Percentiles rank a stretch among this genome's conserved stretches.
These are phyloP conservation scores for Cladophialophora psammophila DNA, from an alignment of 2,329 filamentous ascomycete genomes.

Conservation along the genomic window DNA sequence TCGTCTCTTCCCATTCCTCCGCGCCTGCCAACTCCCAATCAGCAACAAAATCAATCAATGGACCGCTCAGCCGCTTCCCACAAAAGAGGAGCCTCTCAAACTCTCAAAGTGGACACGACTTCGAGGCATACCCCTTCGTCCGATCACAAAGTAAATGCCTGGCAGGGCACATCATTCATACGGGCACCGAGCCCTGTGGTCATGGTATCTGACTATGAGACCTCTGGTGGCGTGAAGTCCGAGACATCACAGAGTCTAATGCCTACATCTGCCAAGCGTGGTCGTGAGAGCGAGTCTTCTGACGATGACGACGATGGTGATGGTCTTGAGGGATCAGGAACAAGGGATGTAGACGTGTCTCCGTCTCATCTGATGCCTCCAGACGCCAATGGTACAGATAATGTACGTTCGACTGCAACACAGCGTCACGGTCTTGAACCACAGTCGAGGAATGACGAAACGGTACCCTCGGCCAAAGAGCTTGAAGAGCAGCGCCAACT, in stretches of 20 bases:
- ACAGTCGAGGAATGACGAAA: conserved; percentile 52
- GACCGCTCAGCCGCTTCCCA: conserved; percentile 4
- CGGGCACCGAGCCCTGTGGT: conserved; percentile 52
- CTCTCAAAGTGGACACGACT: conserved; percentile 29
- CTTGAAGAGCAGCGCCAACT: conserved; percentile 55
- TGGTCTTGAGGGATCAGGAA: conserved; percentile 6
- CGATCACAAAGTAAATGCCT: conserved; percentile 18
- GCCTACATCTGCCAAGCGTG: conserved; percentile 42
- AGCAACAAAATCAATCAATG: conserved; percentile 31
- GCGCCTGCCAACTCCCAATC: conserved; percentile 43
- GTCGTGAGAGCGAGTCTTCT: conserved; percentile 46
- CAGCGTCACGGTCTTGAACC: conserved; percentile 56
- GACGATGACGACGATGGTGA: conserved; percentile 35
- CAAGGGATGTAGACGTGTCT: conserved; percentile 4
- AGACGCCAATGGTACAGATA: conserved; percentile 19
- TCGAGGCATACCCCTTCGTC: conserved; percentile 22
- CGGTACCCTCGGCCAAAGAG: conserved; percentile 60
- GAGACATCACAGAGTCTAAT: conserved; percentile 24
- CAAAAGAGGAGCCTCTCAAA: conserved; percentile 20
- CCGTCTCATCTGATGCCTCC: conserved; percentile 37
- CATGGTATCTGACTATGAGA: conserved; percentile 48
- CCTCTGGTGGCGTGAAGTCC: conserved; percentile 8
- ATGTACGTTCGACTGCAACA: conserved; percentile 1
- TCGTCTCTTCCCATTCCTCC: conserved; percentile 41
- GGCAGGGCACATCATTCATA: conserved; percentile 18